Base-by-base conservation (phyloP, 495 filamentous ascomycete species). In the Geoglossum glabrum region DNA sequence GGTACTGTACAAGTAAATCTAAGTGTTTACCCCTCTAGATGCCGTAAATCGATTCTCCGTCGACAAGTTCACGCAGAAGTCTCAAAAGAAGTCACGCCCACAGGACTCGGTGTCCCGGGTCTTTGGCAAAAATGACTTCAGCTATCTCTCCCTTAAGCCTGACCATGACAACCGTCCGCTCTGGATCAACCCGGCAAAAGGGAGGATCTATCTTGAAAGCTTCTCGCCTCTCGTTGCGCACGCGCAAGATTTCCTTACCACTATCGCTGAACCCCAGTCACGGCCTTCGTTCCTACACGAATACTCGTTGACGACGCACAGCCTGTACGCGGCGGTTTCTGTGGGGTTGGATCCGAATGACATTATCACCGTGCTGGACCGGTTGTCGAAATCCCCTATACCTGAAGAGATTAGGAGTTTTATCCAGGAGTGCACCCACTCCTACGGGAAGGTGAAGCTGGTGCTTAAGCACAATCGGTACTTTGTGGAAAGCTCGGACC, bases 381-480 rank as follows among this genome's bases (percentile, higher is more conserved):
- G 84, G 38, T 78, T 96, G 59, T 85, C 87, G 15, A 97, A 97
- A 70, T 90, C 84, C 0, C 76, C 83, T 6, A 71, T 97, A 8
- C 87, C 90, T 0, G 76, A 83, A 0, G 75, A 78, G n/a, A 87
- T 96, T 52, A 77, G 78, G 57, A 70, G 74, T 15, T 95, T 87
- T 65, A 92, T 99, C 63, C 74, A 80, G 59, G 79, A 82, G 40
- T 88, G 85, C 64, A 95, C 90, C 7, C 81, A 84, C 58, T 89
- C 85, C 25, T 97, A 90, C 67, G 92, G 92, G 40, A 96, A 97
- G 68, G 87, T 95, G 38, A 92, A 95, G 70, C 78, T 97, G 38
- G 92, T 97, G 25, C 70, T 97, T 59, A 94, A 95, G 67, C 82
- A 95, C 64, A 97, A 90, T 61, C 82, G 82, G 58, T 95, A 92